Conservation (phyloP, 305 asterid genomes). For the Fraxinus paxiana region DNA sequence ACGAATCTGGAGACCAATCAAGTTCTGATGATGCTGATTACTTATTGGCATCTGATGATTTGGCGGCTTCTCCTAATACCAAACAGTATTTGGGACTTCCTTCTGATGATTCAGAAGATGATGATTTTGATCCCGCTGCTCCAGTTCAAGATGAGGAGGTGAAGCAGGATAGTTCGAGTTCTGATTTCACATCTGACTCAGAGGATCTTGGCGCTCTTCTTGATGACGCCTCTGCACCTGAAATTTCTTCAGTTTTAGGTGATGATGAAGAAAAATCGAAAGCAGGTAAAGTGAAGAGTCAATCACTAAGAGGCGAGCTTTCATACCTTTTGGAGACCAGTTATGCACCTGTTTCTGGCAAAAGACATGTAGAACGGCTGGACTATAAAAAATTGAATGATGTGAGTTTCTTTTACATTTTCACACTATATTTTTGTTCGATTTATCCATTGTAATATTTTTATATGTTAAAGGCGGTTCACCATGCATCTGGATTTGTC, state of each 20-base stretch:
- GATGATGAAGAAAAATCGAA: constrained; percentile 26
- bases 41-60: constrained; percentile 55
- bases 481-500: constrained; percentile 10
- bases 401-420: constrained; percentile 50
- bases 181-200: constrained; percentile 91
- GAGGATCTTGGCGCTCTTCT: constrained; percentile 68
- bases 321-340: constrained; percentile 49
- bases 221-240: constrained; percentile 36
- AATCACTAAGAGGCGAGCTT: constrained; percentile 50
- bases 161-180: constrained; percentile 59
- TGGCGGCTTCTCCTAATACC: constrained; percentile 30
- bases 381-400: constrained; percentile 78
- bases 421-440: constrained; percentile 11
- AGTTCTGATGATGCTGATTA: constrained; percentile 58
- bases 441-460: background rate
- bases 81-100: constrained; percentile 49
- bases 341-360: constrained; percentile 47
- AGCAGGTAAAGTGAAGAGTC: constrained; percentile 36
- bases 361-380: constrained; percentile 65
- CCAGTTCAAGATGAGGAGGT: constrained; percentile 41
- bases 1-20: constrained; percentile 40
- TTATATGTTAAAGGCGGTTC: constrained; percentile 11
- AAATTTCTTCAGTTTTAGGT: constrained; percentile 23
- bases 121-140: constrained; percentile 71
- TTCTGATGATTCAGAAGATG: constrained; percentile 97